Evolutionary conservation across 805 yeast species (phyloP).

Genomic region (Sporopachydermia quercuum): DNA sequence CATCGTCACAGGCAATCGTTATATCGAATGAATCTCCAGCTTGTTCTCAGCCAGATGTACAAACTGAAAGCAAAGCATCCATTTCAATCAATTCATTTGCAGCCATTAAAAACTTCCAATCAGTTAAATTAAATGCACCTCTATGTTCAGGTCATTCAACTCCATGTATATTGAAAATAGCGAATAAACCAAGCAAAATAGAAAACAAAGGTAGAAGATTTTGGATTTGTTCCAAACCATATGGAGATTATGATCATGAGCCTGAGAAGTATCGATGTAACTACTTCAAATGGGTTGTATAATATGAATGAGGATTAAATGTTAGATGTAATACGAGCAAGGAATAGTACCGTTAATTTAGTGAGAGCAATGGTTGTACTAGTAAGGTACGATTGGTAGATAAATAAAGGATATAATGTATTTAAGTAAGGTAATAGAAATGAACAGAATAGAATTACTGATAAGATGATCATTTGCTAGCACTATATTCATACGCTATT

Average conservation of each 20-base stretch:
- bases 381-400: no score
- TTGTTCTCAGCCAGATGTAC: neutral
- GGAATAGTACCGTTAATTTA: no score
- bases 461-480: no score
- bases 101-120: neutral
- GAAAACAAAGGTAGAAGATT: constrained; percentile 22
- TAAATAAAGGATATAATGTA: no score
- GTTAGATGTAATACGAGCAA: no score
- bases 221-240: constrained; percentile 21
- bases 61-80: neutral
- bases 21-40: neutral
- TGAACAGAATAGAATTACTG: no score
- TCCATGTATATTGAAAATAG: constrained; percentile 16
- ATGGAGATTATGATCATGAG: constrained; percentile 4
- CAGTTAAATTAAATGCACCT: constrained; percentile 11
- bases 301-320: no score
- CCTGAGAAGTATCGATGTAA: constrained; percentile 1
- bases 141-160: constrained; percentile 17
- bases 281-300: constrained; percentile 1
- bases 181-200: constrained; percentile 17
- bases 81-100: neutral
- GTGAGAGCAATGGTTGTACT: no score
- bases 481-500: no score
- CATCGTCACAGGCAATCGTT: no score
- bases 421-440: no score